phyloP scores from a whole-genome alignment of 2,329 filamentous ascomycete genomes.

The Aspergillus neoniger region DNA sequence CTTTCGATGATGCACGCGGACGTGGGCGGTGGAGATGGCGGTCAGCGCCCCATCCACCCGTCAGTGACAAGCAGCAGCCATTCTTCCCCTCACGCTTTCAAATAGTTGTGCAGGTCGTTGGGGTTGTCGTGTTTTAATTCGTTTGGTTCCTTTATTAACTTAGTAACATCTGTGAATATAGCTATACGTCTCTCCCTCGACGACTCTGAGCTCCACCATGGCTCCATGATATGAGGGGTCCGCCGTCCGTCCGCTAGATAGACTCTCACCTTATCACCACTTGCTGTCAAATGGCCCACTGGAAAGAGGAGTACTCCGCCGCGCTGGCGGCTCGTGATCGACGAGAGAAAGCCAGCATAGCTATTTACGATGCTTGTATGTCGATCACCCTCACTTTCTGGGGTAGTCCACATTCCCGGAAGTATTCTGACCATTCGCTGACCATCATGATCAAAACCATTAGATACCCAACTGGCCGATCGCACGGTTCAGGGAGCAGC shows the following conservation, averaged over 20 bases:
- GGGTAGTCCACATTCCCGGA: neutral
- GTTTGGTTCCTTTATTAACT: no score
- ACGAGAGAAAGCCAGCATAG: slow-evolving; percentile 64
- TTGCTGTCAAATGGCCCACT: slow-evolving; percentile 59
- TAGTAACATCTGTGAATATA: neutral
- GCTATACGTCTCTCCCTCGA: neutral
- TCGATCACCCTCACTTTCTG: slow-evolving; percentile 10
- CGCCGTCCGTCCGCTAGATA: slow-evolving; percentile 2
- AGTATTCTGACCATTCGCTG: neutral
- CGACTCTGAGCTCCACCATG: slow-evolving; percentile 12
- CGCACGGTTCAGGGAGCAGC: slow-evolving; percentile 60
- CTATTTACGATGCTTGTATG: slow-evolving; percentile 77
- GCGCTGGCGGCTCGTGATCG: slow-evolving; percentile 72
- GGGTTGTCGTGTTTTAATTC: neutral
- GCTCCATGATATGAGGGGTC: slow-evolving; percentile 10
- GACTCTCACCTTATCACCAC: slow-evolving; percentile 10
- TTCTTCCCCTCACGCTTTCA: slow-evolving; percentile 17
- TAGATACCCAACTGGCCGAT: slow-evolving; percentile 68
- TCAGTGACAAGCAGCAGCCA: neutral
- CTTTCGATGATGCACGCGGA: slow-evolving; percentile 36
- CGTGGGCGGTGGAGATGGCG: slow-evolving; percentile 35
- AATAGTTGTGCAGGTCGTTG: slow-evolving; percentile 20
- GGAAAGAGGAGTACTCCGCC: slow-evolving; percentile 78
- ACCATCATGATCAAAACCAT: neutral
- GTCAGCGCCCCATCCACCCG: slow-evolving; percentile 21